These are phyloP conservation scores for Botrytis tulipae DNA, from an alignment of 2,329 filamentous ascomycete species.

Conservation along the genomic window DNA sequence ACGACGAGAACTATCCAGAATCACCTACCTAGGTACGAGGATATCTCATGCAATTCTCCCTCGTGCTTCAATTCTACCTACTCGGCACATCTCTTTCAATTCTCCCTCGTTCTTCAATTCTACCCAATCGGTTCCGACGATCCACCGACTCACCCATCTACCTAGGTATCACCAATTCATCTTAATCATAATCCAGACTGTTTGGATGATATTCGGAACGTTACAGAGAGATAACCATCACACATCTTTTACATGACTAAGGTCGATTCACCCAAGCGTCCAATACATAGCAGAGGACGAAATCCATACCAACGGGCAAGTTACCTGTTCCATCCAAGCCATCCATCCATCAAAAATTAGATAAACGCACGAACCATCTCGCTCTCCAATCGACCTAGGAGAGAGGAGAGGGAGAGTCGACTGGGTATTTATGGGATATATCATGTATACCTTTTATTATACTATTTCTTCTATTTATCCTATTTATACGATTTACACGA, in stretches of 20 bases:
- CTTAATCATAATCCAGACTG: too few species aligned
- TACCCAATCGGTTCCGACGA: too few species aligned
- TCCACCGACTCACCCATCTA: background rate
- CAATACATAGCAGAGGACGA: background rate
- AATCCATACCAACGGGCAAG: background rate
- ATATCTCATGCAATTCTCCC: too few species aligned
- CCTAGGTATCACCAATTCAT: background rate
- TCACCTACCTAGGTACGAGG: background rate
- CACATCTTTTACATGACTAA: background rate
- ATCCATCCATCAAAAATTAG: background rate
- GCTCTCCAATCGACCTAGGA: background rate
- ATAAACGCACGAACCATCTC: background rate
- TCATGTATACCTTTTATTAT: too few species aligned
- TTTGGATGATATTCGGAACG: background rate
- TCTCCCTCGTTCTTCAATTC: too few species aligned
- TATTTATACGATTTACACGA: background rate
- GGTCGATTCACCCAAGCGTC: background rate
- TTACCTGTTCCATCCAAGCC: background rate
- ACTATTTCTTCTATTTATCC: background rate
- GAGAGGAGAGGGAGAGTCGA: background rate
- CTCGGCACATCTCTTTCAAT: too few species aligned
- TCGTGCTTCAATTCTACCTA: too few species aligned
- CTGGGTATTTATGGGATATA: too few species aligned
- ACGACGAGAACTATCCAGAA: too few species aligned
- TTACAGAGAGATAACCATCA: too few species aligned